These are phyloP conservation scores for Neurospora sp. DNA, from an alignment of 495 filamentous ascomycete genomes.

Conservation along the genomic window DNA sequence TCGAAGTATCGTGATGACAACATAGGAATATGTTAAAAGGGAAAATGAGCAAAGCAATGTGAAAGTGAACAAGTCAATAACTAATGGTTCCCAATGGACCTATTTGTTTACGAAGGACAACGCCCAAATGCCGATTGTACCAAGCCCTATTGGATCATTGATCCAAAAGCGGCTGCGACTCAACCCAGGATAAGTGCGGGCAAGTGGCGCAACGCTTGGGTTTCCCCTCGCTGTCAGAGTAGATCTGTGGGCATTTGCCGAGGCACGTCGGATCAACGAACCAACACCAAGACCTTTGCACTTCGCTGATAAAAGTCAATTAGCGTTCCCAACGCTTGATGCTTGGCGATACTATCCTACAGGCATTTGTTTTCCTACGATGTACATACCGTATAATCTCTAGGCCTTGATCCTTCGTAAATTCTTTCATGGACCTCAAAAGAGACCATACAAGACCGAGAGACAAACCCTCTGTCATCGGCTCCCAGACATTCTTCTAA, in stretches of 20 bases:
- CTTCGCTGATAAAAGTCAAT: background rate
- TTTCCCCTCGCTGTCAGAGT: background rate
- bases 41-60: background rate
- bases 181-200: background rate
- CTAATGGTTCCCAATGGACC: background rate
- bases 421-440: background rate
- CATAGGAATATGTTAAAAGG: background rate
- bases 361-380: background rate
- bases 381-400: background rate
- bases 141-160: background rate
- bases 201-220: background rate
- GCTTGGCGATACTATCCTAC: background rate
- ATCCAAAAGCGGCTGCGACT: background rate
- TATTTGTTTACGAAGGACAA: background rate
- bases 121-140: background rate
- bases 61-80: background rate
- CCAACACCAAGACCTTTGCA: background rate
- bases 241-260: background rate
- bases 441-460: background rate
- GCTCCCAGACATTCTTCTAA: conserved; percentile 19
- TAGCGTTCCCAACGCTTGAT: background rate
- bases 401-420: background rate
- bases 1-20: background rate
- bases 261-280: background rate
- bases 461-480: background rate